Conservation (phyloP, 2,329 filamentous ascomycete species). For the Xylaria multiplex region DNA sequence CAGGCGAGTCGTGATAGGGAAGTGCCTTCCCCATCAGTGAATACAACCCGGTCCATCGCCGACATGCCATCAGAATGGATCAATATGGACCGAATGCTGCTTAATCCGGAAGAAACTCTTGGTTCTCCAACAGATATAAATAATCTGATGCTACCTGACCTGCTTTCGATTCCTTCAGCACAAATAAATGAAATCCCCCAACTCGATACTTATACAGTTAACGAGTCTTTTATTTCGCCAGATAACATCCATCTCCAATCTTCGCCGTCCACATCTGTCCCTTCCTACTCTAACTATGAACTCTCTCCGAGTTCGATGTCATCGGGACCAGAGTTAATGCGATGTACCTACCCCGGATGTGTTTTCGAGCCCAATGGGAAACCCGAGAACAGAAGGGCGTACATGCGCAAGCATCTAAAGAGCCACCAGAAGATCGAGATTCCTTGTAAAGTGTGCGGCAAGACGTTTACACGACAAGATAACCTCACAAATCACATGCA, state of each 20-base stretch:
- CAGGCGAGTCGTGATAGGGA: conserved; percentile 3
- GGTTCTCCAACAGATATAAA: not conserved
- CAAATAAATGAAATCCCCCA: not conserved
- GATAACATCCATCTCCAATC: not conserved
- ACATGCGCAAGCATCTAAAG: conserved; percentile 34
- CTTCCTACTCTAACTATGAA: conserved; percentile 15
- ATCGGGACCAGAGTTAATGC: not conserved
- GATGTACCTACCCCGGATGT: conserved; percentile 19
- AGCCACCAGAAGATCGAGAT: conserved; percentile 16
- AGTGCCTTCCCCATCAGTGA: conserved; percentile 16
- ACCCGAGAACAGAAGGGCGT: conserved; percentile 15
- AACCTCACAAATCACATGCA: conserved; percentile 29
- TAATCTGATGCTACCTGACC: not conserved
- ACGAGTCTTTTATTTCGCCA: not conserved
- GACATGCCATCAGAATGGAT: not conserved
- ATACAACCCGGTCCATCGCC: conserved; percentile 8
- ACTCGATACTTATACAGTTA: not conserved
- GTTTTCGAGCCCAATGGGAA: conserved; percentile 27
- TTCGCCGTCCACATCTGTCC: not conserved
- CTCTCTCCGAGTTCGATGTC: conserved; percentile 6
- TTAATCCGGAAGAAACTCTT: conserved; percentile 11
- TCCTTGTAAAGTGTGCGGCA: conserved; percentile 29
- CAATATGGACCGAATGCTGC: not conserved
- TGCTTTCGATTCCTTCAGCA: not conserved
- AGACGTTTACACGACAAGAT: conserved; percentile 25